Evolutionary conservation across 108 stramenopile species (phyloP).

Genomic region (Cyclotella atomus): DNA sequence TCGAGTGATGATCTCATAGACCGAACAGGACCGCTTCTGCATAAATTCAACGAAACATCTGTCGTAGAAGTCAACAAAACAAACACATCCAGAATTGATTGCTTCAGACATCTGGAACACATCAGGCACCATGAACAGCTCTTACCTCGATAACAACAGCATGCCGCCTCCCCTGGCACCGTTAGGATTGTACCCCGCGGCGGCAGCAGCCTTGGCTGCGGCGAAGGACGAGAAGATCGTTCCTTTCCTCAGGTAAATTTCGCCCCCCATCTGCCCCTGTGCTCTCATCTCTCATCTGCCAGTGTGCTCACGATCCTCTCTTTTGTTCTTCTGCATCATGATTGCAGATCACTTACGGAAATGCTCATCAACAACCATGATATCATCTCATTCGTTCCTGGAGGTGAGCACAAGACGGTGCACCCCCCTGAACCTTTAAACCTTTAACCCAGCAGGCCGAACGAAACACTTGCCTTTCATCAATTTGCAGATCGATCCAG

Average conservation of each 20-base stretch:
- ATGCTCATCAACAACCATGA: constrained; percentile 6
- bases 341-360: constrained; percentile 2
- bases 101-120: too few species aligned
- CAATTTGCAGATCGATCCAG: not conserved
- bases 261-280: too few species aligned
- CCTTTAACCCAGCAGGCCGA: not conserved
- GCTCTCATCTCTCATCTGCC: not conserved
- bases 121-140: too few species aligned
- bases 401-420: not conserved
- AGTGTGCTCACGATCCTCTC: not conserved
- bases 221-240: not conserved
- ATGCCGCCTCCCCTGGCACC: not conserved
- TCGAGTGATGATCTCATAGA: too few species aligned
- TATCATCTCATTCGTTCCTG: constrained; percentile 9
- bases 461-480: not conserved
- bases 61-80: too few species aligned
- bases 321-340: not conserved
- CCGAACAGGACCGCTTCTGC: too few species aligned
- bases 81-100: too few species aligned
- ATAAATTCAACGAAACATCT: too few species aligned
- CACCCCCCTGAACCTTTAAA: not conserved
- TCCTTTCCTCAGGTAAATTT: not conserved
- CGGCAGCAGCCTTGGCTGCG: not conserved
- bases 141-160: too few species aligned
- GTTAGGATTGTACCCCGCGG: not conserved